Evolutionary conservation across 352 stramenopile genomes (phyloP).

Genomic region (Hyaloperonospora arabidopsidis): DNA sequence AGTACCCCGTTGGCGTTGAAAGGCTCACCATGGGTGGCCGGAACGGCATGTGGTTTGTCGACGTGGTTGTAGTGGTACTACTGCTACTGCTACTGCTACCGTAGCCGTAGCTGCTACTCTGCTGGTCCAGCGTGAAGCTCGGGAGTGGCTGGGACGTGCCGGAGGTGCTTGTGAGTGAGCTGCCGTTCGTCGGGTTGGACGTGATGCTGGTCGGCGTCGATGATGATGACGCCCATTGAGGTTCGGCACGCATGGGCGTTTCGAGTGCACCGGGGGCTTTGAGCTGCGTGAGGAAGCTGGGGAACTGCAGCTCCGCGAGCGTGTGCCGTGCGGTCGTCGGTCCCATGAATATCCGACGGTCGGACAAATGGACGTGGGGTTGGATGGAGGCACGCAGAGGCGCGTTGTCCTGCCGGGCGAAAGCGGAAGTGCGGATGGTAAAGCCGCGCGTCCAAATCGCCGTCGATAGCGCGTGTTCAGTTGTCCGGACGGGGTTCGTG

Average conservation of each 20-base stretch:
- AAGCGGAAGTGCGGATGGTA: too few species aligned
- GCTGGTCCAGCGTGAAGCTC: slow-evolving; percentile 26
- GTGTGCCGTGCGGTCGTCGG: slow-evolving; percentile 13
- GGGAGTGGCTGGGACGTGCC: slow-evolving; percentile 19
- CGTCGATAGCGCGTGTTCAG: too few species aligned
- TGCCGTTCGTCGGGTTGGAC: slow-evolving; percentile 11
- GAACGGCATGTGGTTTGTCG: slow-evolving; percentile 8
- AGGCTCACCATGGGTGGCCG: slow-evolving; percentile 5
- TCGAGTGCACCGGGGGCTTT: slow-evolving; percentile 23
- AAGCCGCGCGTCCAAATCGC: too few species aligned
- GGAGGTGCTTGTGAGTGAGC: slow-evolving; percentile 1
- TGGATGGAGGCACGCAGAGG: too few species aligned
- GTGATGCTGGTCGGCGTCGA: slow-evolving; percentile 23
- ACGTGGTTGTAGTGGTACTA: too few species aligned
- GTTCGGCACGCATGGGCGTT: slow-evolving; percentile 16
- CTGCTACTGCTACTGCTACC: background rate
- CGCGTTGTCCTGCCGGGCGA: too few species aligned
- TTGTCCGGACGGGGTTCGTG: too few species aligned
- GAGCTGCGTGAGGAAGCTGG: slow-evolving; percentile 38
- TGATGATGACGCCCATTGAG: slow-evolving; percentile 18
- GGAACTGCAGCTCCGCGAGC: slow-evolving; percentile 26
- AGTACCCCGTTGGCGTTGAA: slow-evolving; percentile 22
- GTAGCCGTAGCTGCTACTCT: slow-evolving; percentile 18
- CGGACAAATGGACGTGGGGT: too few species aligned
- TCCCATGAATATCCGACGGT: slow-evolving; percentile 11